Percentiles rank a stretch among this genome's conserved stretches.
Conservation (phyloP, 2,329 filamentous ascomycete genomes). For the Passalora sequoiae region DNA sequence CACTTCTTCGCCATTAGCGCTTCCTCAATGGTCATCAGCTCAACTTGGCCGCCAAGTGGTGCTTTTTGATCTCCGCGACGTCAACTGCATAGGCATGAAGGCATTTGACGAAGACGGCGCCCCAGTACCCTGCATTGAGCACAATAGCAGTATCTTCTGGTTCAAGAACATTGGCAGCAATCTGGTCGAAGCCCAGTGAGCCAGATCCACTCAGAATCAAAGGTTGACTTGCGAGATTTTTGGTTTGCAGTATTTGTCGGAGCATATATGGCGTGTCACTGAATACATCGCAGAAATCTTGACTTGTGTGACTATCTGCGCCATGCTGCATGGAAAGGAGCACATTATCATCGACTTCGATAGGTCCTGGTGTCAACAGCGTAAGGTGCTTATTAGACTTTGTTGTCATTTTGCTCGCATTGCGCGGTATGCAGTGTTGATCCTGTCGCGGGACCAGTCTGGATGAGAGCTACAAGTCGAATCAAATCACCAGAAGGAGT, state of each 20-base stretch:
- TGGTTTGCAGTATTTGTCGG: constrained; percentile 90
- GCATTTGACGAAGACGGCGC: constrained; percentile 86
- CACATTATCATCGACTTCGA: not conserved
- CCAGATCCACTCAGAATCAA: constrained; percentile 90
- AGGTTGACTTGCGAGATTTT: constrained; percentile 73
- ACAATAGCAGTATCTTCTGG: constrained; percentile 83
- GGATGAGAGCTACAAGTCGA: too few relatives aligned
- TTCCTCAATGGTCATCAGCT: constrained; percentile 78
- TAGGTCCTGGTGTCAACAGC: not conserved
- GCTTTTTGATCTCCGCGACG: constrained; percentile 82
- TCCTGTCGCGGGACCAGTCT: too few relatives aligned
- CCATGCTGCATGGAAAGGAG: not conserved
- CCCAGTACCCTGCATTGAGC: constrained; percentile 93
- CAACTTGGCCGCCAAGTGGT: constrained; percentile 77
- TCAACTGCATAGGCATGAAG: constrained; percentile 83
- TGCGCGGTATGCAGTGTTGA: too few relatives aligned
- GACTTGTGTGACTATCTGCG: not conserved
- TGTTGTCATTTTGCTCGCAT: not conserved
- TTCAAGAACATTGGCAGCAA: constrained; percentile 87
- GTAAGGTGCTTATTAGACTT: not conserved
- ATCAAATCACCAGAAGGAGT: too few relatives aligned
- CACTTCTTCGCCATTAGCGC: constrained; percentile 84
- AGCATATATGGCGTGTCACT: constrained; percentile 81
- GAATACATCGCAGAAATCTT: constrained; percentile 75
- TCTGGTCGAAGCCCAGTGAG: constrained; percentile 92